Percentiles rank a stretch among this genome's conserved stretches.
phyloP scores from a whole-genome alignment of 495 filamentous ascomycete genomes.

The Daldinia bambusicola region DNA sequence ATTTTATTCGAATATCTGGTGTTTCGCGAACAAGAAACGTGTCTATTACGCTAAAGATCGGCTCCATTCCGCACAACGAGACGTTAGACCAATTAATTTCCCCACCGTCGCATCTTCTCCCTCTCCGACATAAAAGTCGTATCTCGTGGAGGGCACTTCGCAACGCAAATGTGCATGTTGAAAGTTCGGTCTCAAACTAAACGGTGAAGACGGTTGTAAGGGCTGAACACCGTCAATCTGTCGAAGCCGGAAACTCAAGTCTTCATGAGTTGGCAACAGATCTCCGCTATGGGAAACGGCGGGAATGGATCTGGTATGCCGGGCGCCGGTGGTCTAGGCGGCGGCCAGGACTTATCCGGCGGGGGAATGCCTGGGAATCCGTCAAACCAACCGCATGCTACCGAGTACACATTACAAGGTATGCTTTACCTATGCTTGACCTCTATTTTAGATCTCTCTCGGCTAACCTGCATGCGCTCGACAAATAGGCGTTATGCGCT shows the following conservation, averaged over 20 bases:
- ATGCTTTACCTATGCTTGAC: not conserved
- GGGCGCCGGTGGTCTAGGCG: slow-evolving; percentile 29
- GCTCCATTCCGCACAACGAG: slow-evolving; percentile 1
- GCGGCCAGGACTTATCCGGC: slow-evolving; percentile 46
- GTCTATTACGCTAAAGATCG: not conserved
- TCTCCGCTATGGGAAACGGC: slow-evolving; percentile 45
- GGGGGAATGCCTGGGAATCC: slow-evolving; percentile 27
- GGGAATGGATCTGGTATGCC: slow-evolving; percentile 42
- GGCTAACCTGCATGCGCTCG: slow-evolving; percentile 22
- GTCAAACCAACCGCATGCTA: slow-evolving; percentile 75
- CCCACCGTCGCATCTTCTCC: slow-evolving; percentile 20
- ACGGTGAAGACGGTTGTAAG: slow-evolving; percentile 47
- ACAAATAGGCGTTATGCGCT: slow-evolving; percentile 95
- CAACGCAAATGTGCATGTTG: slow-evolving; percentile 46
- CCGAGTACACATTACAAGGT: slow-evolving; percentile 99
- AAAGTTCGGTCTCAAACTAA: slow-evolving; percentile 20
- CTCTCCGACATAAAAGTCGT: slow-evolving; percentile 22
- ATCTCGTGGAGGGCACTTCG: slow-evolving; percentile 23
- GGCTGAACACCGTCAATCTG: slow-evolving; percentile 33
- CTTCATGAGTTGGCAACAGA: slow-evolving; percentile 49
- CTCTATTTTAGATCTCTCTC: not conserved
- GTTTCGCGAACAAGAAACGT: slow-evolving; percentile 17
- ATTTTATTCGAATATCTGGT: slow-evolving; percentile 6
- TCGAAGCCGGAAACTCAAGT: slow-evolving; percentile 16
- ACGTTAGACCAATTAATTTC: slow-evolving; percentile 32